Percentiles rank a stretch among this genome's conserved stretches.
These are phyloP conservation scores for Ophiognomonia clavigignenti-juglandacearum DNA, from an alignment of 2,329 filamentous ascomycete species.

Conservation along the genomic window DNA sequence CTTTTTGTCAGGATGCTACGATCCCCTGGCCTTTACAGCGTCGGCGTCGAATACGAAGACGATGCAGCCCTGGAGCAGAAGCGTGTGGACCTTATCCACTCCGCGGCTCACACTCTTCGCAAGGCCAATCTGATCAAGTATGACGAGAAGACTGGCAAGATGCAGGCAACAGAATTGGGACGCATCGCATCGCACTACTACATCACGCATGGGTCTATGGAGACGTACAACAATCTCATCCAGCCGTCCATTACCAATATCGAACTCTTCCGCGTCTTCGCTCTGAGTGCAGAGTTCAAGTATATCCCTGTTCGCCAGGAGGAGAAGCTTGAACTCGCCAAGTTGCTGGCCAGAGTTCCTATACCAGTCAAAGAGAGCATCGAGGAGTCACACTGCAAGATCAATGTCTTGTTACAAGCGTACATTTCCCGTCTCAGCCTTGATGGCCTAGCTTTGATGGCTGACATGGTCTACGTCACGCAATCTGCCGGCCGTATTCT, in stretches of 20 bases:
- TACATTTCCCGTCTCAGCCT: conserved; percentile 94
- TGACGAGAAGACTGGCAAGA: conserved; percentile 83
- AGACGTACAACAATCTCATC: conserved; percentile 92
- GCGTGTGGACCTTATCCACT: conserved; percentile 94
- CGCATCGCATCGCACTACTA: conserved; percentile 98
- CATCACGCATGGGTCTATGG: conserved; percentile 93
- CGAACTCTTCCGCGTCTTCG: conserved; percentile 94
- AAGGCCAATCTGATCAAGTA: conserved; percentile 90
- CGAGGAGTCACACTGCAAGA: conserved; percentile 94
- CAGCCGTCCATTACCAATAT: conserved; percentile 90
- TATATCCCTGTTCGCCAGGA: conserved; percentile 97
- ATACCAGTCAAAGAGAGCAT: conserved; percentile 97
- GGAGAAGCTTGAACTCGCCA: conserved; percentile 93
- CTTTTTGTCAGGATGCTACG: conserved; percentile 96
- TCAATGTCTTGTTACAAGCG: conserved; percentile 93
- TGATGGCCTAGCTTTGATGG: conserved; percentile 92
- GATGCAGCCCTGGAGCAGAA: conserved; percentile 92
- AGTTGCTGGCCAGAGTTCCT: conserved; percentile 82
- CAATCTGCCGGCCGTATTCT: conserved; percentile 96
- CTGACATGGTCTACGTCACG: conserved; percentile 97
- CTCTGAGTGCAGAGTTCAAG: conserved; percentile 96
- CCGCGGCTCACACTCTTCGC: conserved; percentile 80
- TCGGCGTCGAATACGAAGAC: conserved; percentile 91
- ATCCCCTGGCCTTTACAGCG: conserved; percentile 90
- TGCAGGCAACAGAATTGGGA: conserved; percentile 90